phyloP scores from a whole-genome alignment of 2,329 filamentous ascomycete species.

The Cladosporium sp. region DNA sequence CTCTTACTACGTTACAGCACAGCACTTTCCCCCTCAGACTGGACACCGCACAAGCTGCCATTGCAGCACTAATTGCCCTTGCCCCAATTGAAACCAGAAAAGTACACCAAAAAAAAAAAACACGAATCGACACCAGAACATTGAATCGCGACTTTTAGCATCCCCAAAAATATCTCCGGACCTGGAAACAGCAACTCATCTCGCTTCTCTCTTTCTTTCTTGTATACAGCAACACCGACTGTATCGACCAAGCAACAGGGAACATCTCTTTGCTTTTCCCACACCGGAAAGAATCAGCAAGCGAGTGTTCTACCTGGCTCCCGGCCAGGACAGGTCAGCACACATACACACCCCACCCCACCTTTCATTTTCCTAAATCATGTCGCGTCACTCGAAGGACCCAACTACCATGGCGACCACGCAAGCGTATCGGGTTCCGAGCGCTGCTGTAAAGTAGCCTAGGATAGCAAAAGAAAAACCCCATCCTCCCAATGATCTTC shows the following conservation, averaged over 20 bases:
- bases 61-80: constrained; percentile 3
- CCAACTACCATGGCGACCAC: too few relatives aligned
- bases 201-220: too few relatives aligned
- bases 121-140: neutral
- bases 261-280: too few relatives aligned
- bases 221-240: too few relatives aligned
- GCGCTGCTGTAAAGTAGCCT: constrained; percentile 4
- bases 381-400: constrained; percentile 8
- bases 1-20: too few relatives aligned
- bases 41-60: neutral
- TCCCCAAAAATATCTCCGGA: neutral
- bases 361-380: neutral
- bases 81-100: neutral
- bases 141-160: neutral
- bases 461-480: neutral
- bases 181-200: too few relatives aligned
- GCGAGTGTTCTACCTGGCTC: neutral
- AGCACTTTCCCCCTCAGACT: neutral
- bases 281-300: neutral
- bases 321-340: too few relatives aligned
- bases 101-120: neutral
- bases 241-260: too few relatives aligned
- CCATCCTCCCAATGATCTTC: too few relatives aligned
- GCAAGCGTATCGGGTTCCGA: neutral
- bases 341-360: too few relatives aligned